Evolutionary conservation across 495 filamentous ascomycete species (phyloP), one percentile per base, ranked within the genome.

Genomic region (Cercophora samala): DNA sequence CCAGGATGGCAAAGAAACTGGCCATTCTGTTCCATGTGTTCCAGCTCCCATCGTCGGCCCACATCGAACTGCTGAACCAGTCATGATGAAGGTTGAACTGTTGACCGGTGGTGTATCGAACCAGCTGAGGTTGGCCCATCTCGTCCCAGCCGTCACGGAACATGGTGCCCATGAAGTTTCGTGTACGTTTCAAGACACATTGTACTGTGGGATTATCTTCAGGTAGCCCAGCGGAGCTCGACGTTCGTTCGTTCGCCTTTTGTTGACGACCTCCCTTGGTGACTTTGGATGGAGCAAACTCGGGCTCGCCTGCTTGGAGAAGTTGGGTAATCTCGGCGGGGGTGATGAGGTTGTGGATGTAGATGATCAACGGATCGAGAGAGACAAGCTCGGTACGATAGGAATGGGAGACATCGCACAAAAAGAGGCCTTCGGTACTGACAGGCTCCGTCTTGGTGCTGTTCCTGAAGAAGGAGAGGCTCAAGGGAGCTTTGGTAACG

Each of bases 81-180:
- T 84, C 81, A 58, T 79, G 77, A 63, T 83, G 82, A 5, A 75
- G 65, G 65, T 83, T 81, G 75, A 83, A 84, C 9, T 71, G 70
- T 64, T 84, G 76, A 0, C 79, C 81, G 1, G 74, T 64, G 1
- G 73, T 73, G 67, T 84, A 84, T 15, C 78, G 77, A 26, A 84
- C 82, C n/a, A 84, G 72, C 69, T 84, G 82, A 25, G 81, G 78
- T 0, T 79, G 76, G 0, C 81, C 81, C 72, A 83, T 81, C 64
- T 82, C 79, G 68, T 83, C 78, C 69, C 76, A 78, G 4, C 74
- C 72, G 26, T 80, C 73, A 18, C 78, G 72, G 6, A 83, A 23
- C 78, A 81, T 78, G 4, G 77, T 77, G 23, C 82, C 82, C 59
- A 84, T 66, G 68, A 84, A 83, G 5, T 46, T 63, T 18, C 77